Evolutionary conservation across 2,329 filamentous ascomycete genomes (phyloP).

Genomic region (Curvularia sp.): DNA sequence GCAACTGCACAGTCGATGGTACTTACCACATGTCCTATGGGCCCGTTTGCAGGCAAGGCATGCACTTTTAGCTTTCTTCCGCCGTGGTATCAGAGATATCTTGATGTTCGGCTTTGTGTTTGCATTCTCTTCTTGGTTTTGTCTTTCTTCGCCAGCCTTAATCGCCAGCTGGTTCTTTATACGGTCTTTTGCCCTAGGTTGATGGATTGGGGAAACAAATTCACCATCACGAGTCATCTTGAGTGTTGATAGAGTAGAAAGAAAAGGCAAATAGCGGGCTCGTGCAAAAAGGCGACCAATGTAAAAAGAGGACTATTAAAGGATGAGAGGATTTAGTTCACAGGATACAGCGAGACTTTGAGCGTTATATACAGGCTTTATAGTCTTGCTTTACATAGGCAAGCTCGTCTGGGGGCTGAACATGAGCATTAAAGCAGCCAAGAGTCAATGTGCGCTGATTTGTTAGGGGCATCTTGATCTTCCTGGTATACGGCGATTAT

Average conservation of each 20-base stretch:
- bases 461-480: too few species aligned
- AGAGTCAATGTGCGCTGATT: too few species aligned
- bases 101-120: constrained; percentile 67
- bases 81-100: constrained; percentile 84
- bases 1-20: background rate
- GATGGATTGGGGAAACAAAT: constrained; percentile 39
- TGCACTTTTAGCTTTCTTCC: constrained; percentile 94
- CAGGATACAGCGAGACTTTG: too few species aligned
- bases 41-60: constrained; percentile 97
- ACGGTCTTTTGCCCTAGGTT: constrained; percentile 59
- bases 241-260: background rate
- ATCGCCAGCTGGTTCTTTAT: constrained; percentile 60
- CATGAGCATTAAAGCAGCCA: too few species aligned
- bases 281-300: background rate
- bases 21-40: constrained; percentile 97
- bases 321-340: too few species aligned
- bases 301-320: background rate
- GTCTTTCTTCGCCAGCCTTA: constrained; percentile 61
- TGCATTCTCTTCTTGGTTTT: constrained; percentile 60
- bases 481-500: too few species aligned
- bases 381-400: too few species aligned
- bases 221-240: background rate
- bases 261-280: background rate
- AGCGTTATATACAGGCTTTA: too few species aligned
- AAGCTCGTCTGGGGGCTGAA: too few species aligned